Percentiles rank a stretch among this genome's conserved stretches.
phyloP scores from a whole-genome alignment of 495 filamentous ascomycete genomes.

The Aspergillus affinis region DNA sequence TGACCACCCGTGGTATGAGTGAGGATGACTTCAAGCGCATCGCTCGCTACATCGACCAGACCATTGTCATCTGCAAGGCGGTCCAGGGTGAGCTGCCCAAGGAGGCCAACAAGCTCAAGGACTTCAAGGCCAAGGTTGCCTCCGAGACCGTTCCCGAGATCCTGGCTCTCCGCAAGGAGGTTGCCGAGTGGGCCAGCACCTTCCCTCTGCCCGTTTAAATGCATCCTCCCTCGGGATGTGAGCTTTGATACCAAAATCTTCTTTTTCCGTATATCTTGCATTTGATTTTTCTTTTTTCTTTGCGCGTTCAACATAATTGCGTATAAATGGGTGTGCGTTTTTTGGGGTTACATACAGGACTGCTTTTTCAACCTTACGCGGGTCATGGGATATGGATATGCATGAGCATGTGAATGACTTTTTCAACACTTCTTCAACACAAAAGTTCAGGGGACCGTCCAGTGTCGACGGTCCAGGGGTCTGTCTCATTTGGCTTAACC shows the following conservation, averaged over 20 bases:
- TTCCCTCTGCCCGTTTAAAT: conserved; percentile 86
- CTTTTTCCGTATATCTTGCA: conserved; percentile 12
- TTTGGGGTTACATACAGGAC: conserved; percentile 43
- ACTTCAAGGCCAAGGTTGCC: conserved; percentile 93
- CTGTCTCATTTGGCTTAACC: conserved; percentile 3
- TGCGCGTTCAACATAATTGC: conserved; percentile 33
- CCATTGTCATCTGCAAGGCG: conserved; percentile 78
- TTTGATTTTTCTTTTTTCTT: conserved; percentile 13
- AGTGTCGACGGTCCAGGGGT: neutral
- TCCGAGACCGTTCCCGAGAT: conserved; percentile 76
- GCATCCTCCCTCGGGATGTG: neutral
- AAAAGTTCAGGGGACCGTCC: conserved; percentile 34
- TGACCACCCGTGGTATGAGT: conserved; percentile 93
- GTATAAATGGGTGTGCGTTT: conserved; percentile 37
- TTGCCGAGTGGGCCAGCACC: conserved; percentile 79
- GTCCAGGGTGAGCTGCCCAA: conserved; percentile 84
- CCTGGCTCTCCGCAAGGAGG: conserved; percentile 80
- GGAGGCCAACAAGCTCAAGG: conserved; percentile 98
- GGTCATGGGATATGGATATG: conserved; percentile 42
- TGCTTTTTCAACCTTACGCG: conserved; percentile 53
- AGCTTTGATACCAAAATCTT: conserved; percentile 21
- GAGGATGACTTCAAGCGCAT: conserved; percentile 92
- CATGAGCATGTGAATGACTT: conserved; percentile 39
- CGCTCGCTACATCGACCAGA: conserved; percentile 80
- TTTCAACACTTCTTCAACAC: conserved; percentile 41